phyloP scores from a whole-genome alignment of 495 filamentous ascomycete genomes.

The Clavariopsis aquatica region DNA sequence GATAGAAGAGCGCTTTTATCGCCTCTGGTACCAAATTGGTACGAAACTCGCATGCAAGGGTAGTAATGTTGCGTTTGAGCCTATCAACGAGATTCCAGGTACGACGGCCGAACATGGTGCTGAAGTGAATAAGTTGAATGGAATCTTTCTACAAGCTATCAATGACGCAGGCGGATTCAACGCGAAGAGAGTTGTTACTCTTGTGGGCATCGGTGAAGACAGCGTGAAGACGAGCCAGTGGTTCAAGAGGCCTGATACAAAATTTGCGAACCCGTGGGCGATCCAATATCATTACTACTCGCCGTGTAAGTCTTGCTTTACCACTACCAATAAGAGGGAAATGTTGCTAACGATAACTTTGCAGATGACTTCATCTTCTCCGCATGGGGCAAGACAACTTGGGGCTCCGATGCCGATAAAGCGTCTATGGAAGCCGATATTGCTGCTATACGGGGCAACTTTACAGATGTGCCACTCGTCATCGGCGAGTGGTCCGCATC shows the following conservation, averaged over 20 bases:
- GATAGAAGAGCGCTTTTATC: slow-evolving; percentile 60
- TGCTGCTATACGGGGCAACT: slow-evolving; percentile 53
- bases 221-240: slow-evolving; percentile 56
- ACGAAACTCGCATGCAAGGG: slow-evolving; percentile 56
- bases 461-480: slow-evolving; percentile 57
- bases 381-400: slow-evolving; percentile 61
- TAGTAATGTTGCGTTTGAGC: slow-evolving; percentile 59
- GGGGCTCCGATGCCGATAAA: slow-evolving; percentile 60
- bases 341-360: background rate
- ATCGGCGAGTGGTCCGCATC: slow-evolving; percentile 62
- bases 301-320: slow-evolving; percentile 49
- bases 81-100: slow-evolving; percentile 62
- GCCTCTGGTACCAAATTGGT: slow-evolving; percentile 62
- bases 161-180: slow-evolving; percentile 60
- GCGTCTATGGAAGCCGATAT: slow-evolving; percentile 54
- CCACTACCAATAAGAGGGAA: slow-evolving; percentile 2
- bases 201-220: slow-evolving; percentile 56
- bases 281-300: slow-evolving; percentile 67
- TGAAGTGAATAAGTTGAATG: slow-evolving; percentile 58
- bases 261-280: slow-evolving; percentile 59
- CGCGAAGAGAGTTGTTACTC: slow-evolving; percentile 56
- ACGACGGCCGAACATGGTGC: slow-evolving; percentile 53
- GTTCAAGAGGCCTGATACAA: slow-evolving; percentile 52
- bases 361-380: slow-evolving; percentile 55
- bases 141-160: slow-evolving; percentile 59